These are phyloP conservation scores for Trametes sanguinea DNA, from an alignment of 768 basidiomycete species.

Conservation along the genomic window DNA sequence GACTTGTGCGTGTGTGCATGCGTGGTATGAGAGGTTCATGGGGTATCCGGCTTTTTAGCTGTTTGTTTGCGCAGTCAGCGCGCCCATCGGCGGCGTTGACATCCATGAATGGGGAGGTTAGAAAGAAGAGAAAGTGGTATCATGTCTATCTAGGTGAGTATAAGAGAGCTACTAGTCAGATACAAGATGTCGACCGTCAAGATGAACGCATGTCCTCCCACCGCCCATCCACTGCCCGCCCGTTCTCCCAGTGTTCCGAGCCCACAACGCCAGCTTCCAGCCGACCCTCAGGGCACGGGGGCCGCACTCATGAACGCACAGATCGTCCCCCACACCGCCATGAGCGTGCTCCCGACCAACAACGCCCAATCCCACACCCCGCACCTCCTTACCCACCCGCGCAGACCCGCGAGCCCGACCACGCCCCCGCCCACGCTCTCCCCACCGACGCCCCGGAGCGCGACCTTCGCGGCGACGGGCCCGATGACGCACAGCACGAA, in stretches of 20 bases:
- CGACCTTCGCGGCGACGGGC: conserved; percentile 72
- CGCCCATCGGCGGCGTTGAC: too few species aligned
- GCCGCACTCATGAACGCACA: conserved; percentile 55
- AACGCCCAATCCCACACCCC: conserved; percentile 54
- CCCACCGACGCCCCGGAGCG: conserved; percentile 43
- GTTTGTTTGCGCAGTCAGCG: too few species aligned
- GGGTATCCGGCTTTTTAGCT: too few species aligned
- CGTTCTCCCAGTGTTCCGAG: background rate
- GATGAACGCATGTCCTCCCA: too few species aligned
- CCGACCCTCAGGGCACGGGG: conserved; percentile 13
- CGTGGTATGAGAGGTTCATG: background rate
- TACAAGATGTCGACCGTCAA: background rate
- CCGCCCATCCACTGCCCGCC: too few species aligned
- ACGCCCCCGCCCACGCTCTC: conserved; percentile 38
- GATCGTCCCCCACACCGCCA: conserved; percentile 79
- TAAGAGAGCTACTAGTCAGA: background rate
- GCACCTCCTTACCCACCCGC: conserved; percentile 40
- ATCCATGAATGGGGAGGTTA: too few species aligned
- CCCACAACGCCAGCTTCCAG: too few species aligned
- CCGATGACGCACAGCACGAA: conserved; percentile 56
- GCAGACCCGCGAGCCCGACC: conserved; percentile 54
- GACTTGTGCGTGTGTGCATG: background rate
- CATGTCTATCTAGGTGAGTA: conserved; percentile 1
- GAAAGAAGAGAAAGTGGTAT: background rate
- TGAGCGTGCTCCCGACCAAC: conserved; percentile 52